Base-by-base conservation (phyloP, 2,329 filamentous ascomycete genomes). In the Fusarium duplospermum region DNA sequence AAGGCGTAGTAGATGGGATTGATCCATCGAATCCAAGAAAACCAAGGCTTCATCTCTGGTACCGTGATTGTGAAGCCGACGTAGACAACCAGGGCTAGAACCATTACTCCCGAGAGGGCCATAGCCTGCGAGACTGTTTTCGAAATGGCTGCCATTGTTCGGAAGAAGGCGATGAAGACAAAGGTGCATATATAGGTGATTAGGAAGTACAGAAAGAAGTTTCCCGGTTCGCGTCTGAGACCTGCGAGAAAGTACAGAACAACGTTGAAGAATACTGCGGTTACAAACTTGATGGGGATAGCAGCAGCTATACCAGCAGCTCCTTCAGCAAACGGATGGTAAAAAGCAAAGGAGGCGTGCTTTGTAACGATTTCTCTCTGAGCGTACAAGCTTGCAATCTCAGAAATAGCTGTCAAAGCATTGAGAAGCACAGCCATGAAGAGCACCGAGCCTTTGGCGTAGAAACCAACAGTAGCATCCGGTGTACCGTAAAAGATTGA, bases 181-280 rank as follows among this genome's bases (percentile, higher is more conserved):
- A 96, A 86, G 0, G 90, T 94, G 1, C 89, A 86, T 18, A 90
- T 82, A 79, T 93, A 93, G 0, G 89, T 91, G 74, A 95, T 87
- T 20, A 96, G 83, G 71, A 93, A 88, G 84, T 92, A 96, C 71
- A 94, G 86, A 83, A 96, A 96, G 85, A 95, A 96, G 1, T 89
- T 84, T 1, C 87, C 89, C 0, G 93, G 85, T 60, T 90, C 88
- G 31, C 92, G 87, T 2, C 85, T 81, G 3, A 90, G 81, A 1
- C 84, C 85, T 1, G 86, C 80, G 76, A 91, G 78, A 75, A 91
- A 92, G 80, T 92, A 92, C 4, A 91, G 79, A 16, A 89, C 83
- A 4, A 90, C 66, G 73, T 91, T 89, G 82, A 90, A 91, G 6
- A 82, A 75, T 1, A 84, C 78, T 0, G 86, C 84, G 1, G 84